Evolutionary conservation across 208 protist species (phyloP), one percentile per base, ranked within the genome.

Genomic region (Phytomonas sp.): DNA sequence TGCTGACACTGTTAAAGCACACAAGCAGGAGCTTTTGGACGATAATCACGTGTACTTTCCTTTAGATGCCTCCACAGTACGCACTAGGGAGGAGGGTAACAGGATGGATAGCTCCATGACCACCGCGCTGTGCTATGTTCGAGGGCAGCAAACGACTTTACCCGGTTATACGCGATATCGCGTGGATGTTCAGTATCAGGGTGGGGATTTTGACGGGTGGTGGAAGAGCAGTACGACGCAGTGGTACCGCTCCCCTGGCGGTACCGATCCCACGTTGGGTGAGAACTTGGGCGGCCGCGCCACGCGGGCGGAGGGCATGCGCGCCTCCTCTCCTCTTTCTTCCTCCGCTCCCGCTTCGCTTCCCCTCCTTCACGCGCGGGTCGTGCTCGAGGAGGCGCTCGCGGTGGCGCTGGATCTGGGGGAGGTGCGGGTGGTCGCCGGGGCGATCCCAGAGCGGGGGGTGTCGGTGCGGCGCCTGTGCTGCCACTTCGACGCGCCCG

Each of bases 151-250:
- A 67, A 84, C 93, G 20, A 72, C 94, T 46, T 80, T 83, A 13
- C 85, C 88, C 0, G 91, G 91, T n/a, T 71, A 77, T 34, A 92
- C 86, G 46, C 88, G 91, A 28, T 96, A 94, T 75, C 91, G 88
- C 37, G 78, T 96, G 31, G 88, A 96, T 69, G 88, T 96, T 71
- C 91, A 96, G 74, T 96, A 94, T 66, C 84, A 91, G 66, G 91
- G 91, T 23, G 81, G 67, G 53, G 85, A 94, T 66, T 96, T 94
- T 79, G 80, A 94, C 62, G 91, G 91, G 2, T 96, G 91, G 89
- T 90, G 84, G 76, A 91, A 88, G 73, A 91, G 82, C 32, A 82
- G 83, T 6, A 65, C 70, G 43, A 79, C 79, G 20, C 77, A 73
- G 0, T 62, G 7, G 67, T 11, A 40, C 36, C 20, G 61, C 37